Evolutionary conservation across 345 rosid genomes (phyloP), one percentile per base, ranked within the genome.

Genomic region (Eutrema yunnanense): DNA sequence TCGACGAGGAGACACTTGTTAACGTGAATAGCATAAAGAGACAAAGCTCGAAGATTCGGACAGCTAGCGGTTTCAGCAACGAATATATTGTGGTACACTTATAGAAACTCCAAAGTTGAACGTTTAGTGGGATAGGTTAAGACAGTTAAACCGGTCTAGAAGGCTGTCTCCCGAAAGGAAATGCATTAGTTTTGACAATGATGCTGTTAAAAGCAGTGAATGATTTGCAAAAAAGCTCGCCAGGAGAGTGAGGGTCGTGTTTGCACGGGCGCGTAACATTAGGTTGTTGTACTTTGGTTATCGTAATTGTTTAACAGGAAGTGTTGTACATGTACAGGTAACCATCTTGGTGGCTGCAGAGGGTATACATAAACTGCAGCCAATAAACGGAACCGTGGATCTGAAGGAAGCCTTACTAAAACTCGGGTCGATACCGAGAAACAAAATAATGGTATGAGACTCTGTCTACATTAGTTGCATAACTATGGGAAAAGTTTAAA

Each of bases 281-380:
- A 30, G 3, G 6, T 32, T 32, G 34, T 32, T 32, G 34, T 32
- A 32, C 8, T 46, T 46, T 46, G 50, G 22, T 14, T 46, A 32
- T 4, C 34, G 34, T 33, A 16, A 22, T 48, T 3, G 13, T 50
- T 33, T 22, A 19, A 46, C 16, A 16, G 5, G 46, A n/a, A 49
- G 27, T 30, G n/a, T 30, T 72, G 53, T 69, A 3, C 37, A 27
- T 38, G 65, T n/a, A 48, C 86, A 91, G 92, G 79, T 89, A 79
- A 89, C 97, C 30, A 79, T 89, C 30, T 67, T 92, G 83, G 92
- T 87, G 65, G 97, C 96, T 78, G 92, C 86, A 50, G 82, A 87
- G 68, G 97, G 96, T 77, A 9, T 77, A 46, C 88, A 82, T 41
- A 87, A 86, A 71, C 71, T 92, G 79, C 88, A 32, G 34, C 41